These are phyloP conservation scores for Diplodia scrobiculata DNA, from an alignment of 2,329 filamentous ascomycete species.

Conservation along the genomic window DNA sequence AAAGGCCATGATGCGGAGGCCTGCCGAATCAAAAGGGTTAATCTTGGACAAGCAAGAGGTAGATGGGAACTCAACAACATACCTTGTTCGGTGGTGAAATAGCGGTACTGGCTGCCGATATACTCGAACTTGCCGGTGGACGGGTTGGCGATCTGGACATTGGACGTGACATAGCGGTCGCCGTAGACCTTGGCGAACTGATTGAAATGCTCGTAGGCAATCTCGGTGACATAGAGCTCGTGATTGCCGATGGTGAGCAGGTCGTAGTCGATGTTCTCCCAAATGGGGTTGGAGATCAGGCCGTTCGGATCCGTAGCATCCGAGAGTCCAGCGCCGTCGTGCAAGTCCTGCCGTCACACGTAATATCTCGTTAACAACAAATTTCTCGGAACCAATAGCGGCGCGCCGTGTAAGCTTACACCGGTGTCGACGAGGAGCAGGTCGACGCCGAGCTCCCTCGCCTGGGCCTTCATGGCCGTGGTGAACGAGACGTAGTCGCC, in stretches of 20 bases:
- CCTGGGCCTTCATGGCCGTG: constrained; percentile 62
- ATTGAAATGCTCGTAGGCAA: constrained; percentile 63
- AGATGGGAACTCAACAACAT: background rate
- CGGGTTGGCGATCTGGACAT: constrained; percentile 54
- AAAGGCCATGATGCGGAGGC: constrained; percentile 57
- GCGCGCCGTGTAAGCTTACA: constrained; percentile 31
- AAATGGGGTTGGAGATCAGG: constrained; percentile 56
- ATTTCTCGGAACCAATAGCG: background rate
- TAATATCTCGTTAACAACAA: background rate
- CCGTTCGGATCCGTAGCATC: constrained; percentile 63
- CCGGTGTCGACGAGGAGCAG: constrained; percentile 64
- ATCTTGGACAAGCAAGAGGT: background rate
- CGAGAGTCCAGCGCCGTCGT: constrained; percentile 65
- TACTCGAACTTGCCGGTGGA: constrained; percentile 49
- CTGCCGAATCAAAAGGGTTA: constrained; percentile 31
- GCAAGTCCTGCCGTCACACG: constrained; percentile 54
- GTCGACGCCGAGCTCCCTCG: constrained; percentile 60
- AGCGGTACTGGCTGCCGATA: constrained; percentile 53
- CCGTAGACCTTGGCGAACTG: constrained; percentile 62
- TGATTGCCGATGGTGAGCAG: constrained; percentile 63
- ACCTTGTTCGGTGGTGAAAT: constrained; percentile 55
- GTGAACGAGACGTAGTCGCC: constrained; percentile 66
- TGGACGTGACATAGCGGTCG: constrained; percentile 57
- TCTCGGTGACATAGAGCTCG: constrained; percentile 64
- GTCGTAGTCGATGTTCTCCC: constrained; percentile 58